Evolutionary conservation across 768 basidiomycete species (phyloP).

Genomic region (Cystobasidium tubakii): DNA sequence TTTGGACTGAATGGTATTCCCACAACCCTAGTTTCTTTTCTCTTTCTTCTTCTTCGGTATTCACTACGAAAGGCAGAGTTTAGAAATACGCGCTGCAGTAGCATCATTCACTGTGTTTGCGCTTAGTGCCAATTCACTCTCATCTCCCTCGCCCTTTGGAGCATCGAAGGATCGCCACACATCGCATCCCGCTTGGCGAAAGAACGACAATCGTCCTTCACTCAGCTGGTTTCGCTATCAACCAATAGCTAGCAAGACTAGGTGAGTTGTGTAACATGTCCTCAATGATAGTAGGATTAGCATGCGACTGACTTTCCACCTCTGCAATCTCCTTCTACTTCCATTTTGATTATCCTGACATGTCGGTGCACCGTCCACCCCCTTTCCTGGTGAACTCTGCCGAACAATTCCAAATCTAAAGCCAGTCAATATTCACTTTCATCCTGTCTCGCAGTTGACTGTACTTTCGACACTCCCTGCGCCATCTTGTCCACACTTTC

Average conservation of each 20-base stretch:
- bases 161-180: not conserved
- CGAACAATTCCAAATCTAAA: too few species aligned
- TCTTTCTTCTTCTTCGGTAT: too few species aligned
- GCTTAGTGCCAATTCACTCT: not conserved
- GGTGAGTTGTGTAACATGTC: not conserved
- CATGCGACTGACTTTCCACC: not conserved
- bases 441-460: not conserved
- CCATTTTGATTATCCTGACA: not conserved
- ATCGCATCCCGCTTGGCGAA: not conserved
- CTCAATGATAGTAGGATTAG: too few species aligned
- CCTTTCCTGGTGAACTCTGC: not conserved
- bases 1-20: too few species aligned
- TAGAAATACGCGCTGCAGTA: too few species aligned
- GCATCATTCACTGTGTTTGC: too few species aligned
- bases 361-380: not conserved
- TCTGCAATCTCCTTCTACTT: not conserved
- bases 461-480: not conserved
- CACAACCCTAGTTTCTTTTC: too few species aligned
- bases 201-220: not conserved
- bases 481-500: too few species aligned
- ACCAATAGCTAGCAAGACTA: not conserved
- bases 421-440: not conserved
- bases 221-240: not conserved
- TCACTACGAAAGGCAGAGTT: too few species aligned
- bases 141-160: not conserved